Evolutionary conservation across 139 green algal species (phyloP).

Genomic region (Asterochloris erici): DNA sequence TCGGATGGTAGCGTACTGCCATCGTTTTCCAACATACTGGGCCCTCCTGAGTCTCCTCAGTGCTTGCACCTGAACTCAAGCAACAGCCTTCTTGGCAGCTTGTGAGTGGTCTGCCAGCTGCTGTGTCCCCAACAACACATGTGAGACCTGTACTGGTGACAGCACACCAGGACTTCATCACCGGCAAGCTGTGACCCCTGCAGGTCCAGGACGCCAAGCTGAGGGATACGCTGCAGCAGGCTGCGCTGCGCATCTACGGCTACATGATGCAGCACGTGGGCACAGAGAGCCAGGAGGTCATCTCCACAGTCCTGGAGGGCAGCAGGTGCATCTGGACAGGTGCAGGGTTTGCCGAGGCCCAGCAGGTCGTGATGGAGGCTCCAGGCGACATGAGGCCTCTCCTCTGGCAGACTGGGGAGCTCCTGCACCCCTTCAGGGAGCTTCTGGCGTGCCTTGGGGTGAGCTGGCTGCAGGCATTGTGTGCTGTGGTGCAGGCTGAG

Average conservation of each 20-base stretch:
- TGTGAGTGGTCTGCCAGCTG: too few species aligned
- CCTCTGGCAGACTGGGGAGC: conserved; percentile 38
- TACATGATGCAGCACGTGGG: background rate
- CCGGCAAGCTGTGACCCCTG: too few species aligned
- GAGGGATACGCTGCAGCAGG: background rate
- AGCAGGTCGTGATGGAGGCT: conserved; percentile 16
- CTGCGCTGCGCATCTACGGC: background rate
- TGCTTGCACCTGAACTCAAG: too few species aligned
- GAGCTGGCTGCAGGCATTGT: background rate
- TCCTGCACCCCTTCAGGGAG: conserved; percentile 4
- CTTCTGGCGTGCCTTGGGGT: conserved; percentile 24
- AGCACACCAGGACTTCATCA: too few species aligned
- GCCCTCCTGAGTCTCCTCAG: too few species aligned
- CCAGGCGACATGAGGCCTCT: conserved; percentile 41
- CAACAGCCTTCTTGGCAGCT: too few species aligned
- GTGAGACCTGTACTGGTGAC: too few species aligned
- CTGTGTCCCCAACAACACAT: too few species aligned
- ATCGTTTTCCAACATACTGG: too few species aligned
- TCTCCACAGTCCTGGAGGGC: conserved; percentile 25
- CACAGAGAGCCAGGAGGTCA: conserved; percentile 24
- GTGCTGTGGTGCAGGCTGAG: too few species aligned
- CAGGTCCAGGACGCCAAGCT: conserved; percentile 22
- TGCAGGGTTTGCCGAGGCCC: conserved; percentile 36
- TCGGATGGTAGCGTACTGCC: too few species aligned
- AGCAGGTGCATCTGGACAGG: conserved; percentile 33